Evolutionary conservation across 768 basidiomycete genomes (phyloP).

Genomic region (Lactifluus pinguis): DNA sequence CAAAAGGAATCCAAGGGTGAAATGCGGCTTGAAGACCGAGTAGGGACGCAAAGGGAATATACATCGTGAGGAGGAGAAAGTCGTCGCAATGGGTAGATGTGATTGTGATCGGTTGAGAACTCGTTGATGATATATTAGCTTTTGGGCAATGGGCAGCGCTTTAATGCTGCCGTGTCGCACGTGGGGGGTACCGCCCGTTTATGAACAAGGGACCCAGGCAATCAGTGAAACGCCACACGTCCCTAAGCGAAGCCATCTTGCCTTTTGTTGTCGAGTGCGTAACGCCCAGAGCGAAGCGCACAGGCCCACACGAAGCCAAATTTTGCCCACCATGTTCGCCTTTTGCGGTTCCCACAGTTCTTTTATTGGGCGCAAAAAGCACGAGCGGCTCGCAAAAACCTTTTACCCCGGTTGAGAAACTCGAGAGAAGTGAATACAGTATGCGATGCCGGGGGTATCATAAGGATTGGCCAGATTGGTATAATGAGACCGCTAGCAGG

Average conservation of each 20-base stretch:
- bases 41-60: constrained; percentile 6
- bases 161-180: not conserved
- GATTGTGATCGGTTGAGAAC: not conserved
- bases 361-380: too few relatives aligned
- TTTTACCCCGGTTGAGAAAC: not conserved
- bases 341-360: too few relatives aligned
- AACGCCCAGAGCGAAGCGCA: too few relatives aligned
- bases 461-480: too few relatives aligned
- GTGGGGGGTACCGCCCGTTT: too few relatives aligned
- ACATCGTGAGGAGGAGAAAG: not conserved
- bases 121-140: not conserved
- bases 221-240: not conserved
- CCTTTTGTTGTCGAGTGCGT: too few relatives aligned
- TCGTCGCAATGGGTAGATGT: not conserved
- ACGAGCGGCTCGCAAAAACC: not conserved
- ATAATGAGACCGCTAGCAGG: too few relatives aligned
- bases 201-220: not conserved
- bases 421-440: too few relatives aligned
- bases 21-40: constrained; percentile 4
- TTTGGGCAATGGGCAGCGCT: not conserved
- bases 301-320: too few relatives aligned
- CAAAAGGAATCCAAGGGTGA: not conserved
- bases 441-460: too few relatives aligned
- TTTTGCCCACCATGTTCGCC: too few relatives aligned
- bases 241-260: too few relatives aligned